phyloP scores from a whole-genome alignment of 371 early-diverging fungal genomes.

The Mortierella sp. region DNA sequence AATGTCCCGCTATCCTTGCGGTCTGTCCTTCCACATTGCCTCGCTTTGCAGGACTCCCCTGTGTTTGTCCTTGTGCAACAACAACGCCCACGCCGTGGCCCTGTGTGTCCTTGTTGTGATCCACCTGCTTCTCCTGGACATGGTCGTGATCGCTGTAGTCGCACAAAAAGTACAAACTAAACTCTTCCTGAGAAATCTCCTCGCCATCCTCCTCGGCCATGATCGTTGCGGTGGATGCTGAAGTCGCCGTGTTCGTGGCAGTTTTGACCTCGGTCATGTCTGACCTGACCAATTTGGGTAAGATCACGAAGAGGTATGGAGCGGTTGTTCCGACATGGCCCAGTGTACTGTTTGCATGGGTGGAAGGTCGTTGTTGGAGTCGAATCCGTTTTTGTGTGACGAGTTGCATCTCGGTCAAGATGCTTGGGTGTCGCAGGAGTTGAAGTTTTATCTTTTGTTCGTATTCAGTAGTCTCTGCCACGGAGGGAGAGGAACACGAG shows the following conservation, averaged over 20 bases:
- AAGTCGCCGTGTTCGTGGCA: slow-evolving; percentile 1
- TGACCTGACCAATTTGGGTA: slow-evolving; percentile 7
- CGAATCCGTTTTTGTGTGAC: slow-evolving; percentile 19
- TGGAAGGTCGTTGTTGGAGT: slow-evolving; percentile 13
- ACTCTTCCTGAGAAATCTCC: slow-evolving; percentile 7
- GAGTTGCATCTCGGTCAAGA: slow-evolving; percentile 16
- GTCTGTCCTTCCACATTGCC: background rate
- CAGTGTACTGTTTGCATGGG: background rate
- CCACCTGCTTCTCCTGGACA: background rate
- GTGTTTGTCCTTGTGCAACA: background rate
- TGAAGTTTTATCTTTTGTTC: slow-evolving; percentile 11
- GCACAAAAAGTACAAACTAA: slow-evolving; percentile 31
- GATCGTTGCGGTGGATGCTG: slow-evolving; percentile 2
- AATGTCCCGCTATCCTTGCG: too few species aligned
- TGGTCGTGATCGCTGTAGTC: slow-evolving; percentile 16
- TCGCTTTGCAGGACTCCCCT: background rate
- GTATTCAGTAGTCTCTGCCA: too few species aligned
- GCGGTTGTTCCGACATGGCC: slow-evolving; percentile 6
- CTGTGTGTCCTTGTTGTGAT: background rate
- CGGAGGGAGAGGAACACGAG: background rate
- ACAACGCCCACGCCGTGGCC: background rate
- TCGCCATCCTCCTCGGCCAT: background rate
- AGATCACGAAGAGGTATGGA: slow-evolving; percentile 30
- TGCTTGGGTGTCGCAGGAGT: slow-evolving; percentile 12
- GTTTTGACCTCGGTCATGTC: background rate